phyloP scores from a whole-genome alignment of 192 early-diverging fungal species.

The Lobulomyces angularis region DNA sequence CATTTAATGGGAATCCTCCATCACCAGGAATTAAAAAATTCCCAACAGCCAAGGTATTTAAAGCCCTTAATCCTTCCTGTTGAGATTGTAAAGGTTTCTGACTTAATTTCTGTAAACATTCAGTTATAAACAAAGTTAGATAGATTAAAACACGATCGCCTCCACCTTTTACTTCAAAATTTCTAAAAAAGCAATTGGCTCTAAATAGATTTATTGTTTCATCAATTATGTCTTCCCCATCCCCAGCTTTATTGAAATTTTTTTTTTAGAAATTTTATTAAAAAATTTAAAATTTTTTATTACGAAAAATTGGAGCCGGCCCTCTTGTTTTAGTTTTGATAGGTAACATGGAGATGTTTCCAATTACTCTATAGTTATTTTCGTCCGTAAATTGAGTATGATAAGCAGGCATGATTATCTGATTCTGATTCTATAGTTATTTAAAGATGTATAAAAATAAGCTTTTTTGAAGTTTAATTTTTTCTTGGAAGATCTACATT shows the following conservation, averaged over 20 bases:
- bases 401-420: too few relatives aligned
- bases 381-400: constrained; percentile 72
- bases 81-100: constrained; percentile 39
- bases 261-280: neutral
- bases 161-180: constrained; percentile 96
- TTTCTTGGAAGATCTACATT: too few relatives aligned
- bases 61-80: constrained; percentile 63
- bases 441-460: too few relatives aligned
- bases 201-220: constrained; percentile 90
- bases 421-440: too few relatives aligned
- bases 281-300: neutral
- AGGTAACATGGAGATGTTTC: constrained; percentile 78
- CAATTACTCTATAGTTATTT: constrained; percentile 48
- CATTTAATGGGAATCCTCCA: constrained; percentile 80
- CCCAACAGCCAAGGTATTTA: constrained; percentile 76
- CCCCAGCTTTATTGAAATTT: too few relatives aligned
- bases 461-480: too few relatives aligned
- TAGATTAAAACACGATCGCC: constrained; percentile 93
- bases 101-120: constrained; percentile 48
- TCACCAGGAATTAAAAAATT: constrained; percentile 92
- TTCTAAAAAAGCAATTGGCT: constrained; percentile 94
- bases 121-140: constrained; percentile 81
- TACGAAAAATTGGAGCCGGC: constrained; percentile 60
- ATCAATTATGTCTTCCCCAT: constrained; percentile 77
- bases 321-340: constrained; percentile 80